A percentile compares a stretch with the other conserved stretches of the same genome.
phyloP scores from a whole-genome alignment of 2,329 filamentous ascomycete species.

The Penicillium occitanis region DNA sequence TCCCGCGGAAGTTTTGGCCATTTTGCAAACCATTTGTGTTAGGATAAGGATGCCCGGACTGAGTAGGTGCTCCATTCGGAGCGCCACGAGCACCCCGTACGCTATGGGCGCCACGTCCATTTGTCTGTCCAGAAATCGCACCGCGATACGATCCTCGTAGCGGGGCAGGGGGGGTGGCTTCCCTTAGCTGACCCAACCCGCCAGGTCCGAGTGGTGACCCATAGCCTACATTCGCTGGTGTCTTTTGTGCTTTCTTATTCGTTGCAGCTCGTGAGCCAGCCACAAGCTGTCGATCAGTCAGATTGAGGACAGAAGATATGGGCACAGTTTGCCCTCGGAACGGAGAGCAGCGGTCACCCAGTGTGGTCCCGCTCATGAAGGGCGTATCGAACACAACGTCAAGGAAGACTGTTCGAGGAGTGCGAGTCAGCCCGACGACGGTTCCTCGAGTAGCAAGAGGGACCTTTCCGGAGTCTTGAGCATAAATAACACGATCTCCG shows the following conservation, averaged over 20 bases:
- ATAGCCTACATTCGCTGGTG: constrained; percentile 47
- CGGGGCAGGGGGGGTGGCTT: constrained; percentile 58
- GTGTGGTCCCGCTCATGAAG: constrained; percentile 95
- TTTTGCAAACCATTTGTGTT: constrained; percentile 29
- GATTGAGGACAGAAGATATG: constrained; percentile 82
- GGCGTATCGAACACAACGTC: constrained; percentile 92
- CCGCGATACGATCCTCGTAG: constrained; percentile 60
- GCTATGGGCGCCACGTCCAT: constrained; percentile 21
- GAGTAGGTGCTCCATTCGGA: constrained; percentile 26
- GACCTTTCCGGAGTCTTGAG: constrained; percentile 88
- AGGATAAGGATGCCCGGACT: constrained; percentile 36
- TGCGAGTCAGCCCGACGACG: constrained; percentile 90
- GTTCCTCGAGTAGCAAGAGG: constrained; percentile 90
- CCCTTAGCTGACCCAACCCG: constrained; percentile 60
- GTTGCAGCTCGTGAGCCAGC: constrained; percentile 49
- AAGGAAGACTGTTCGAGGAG: constrained; percentile 74
- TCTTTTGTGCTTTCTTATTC: constrained; percentile 55
- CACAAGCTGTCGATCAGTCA: constrained; percentile 77
- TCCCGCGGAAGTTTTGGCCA: constrained; percentile 35
- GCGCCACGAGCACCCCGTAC: constrained; percentile 39
- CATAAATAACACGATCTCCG: constrained; percentile 90
- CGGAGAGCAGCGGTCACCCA: constrained; percentile 84
- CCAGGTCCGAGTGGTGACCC: constrained; percentile 58
- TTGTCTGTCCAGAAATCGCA: constrained; percentile 52
- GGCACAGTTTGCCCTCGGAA: constrained; percentile 94